Evolutionary conservation across 768 basidiomycete genomes (phyloP).

Genomic region (Leucocoprinus birnbaumii): DNA sequence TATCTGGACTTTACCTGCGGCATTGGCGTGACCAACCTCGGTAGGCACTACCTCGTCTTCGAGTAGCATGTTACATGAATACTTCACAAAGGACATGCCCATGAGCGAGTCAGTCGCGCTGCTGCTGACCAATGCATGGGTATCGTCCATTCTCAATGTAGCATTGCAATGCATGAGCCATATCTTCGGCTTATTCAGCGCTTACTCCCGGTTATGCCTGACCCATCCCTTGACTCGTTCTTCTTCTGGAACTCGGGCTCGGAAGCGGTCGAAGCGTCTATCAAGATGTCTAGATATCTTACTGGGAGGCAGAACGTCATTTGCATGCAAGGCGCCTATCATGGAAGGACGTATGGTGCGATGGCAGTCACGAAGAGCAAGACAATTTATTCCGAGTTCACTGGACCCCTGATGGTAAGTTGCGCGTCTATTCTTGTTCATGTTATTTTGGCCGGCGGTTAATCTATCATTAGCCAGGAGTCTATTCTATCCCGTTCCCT

Average conservation of each 20-base stretch:
- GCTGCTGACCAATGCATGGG: conserved; percentile 87
- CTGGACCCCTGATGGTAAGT: conserved; percentile 76
- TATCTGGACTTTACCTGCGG: conserved; percentile 87
- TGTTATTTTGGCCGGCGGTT: conserved; percentile 1
- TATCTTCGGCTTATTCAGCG: conserved; percentile 86
- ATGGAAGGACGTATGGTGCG: conserved; percentile 90
- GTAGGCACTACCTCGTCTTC: conserved; percentile 34
- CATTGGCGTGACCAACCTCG: conserved; percentile 84
- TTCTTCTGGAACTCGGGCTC: conserved; percentile 98
- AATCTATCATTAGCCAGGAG: conserved; percentile 60
- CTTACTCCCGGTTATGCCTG: conserved; percentile 85
- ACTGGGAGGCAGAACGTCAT: conserved; percentile 89
- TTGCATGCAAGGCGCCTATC: conserved; percentile 86
- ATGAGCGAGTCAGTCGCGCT: conserved; percentile 82
- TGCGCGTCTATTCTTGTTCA: not conserved
- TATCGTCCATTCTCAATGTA: conserved; percentile 80
- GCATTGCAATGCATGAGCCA: conserved; percentile 84
- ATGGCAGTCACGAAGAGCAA: conserved; percentile 95
- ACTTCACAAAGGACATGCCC: conserved; percentile 66
- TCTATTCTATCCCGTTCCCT: conserved; percentile 79
- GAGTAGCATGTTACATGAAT: not conserved
- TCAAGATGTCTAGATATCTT: conserved; percentile 80
- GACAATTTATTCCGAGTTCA: conserved; percentile 82
- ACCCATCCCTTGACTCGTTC: conserved; percentile 89
- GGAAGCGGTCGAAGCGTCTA: conserved; percentile 86